Evolutionary conservation across 2,329 filamentous ascomycete species (phyloP).

Genomic region (Septoria linicola): DNA sequence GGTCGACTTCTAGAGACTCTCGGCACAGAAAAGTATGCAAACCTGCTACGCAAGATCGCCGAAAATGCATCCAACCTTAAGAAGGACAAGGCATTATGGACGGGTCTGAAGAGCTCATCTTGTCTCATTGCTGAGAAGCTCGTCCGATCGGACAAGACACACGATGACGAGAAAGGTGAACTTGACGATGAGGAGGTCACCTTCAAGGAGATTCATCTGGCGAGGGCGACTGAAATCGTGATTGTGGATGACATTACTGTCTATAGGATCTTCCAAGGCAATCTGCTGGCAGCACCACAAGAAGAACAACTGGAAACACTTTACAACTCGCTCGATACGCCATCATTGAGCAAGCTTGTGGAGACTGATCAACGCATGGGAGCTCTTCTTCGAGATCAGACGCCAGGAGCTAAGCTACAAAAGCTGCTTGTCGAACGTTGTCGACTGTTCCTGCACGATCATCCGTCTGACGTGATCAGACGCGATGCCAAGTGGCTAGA

Average conservation of each 20-base stretch:
- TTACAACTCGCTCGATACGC: conserved; percentile 77
- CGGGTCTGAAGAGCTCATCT: conserved; percentile 68
- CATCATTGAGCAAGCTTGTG: conserved; percentile 72
- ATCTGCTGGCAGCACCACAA: conserved; percentile 81
- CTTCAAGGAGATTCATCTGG: conserved; percentile 76
- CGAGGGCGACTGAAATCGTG: conserved; percentile 68
- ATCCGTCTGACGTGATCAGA: conserved; percentile 73
- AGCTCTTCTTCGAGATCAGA: conserved; percentile 63
- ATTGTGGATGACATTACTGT: conserved; percentile 86
- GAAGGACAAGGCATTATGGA: conserved; percentile 75
- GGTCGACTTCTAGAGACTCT: conserved; percentile 76
- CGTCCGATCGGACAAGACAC: conserved; percentile 57
- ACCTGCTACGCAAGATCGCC: conserved; percentile 75
- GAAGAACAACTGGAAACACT: conserved; percentile 84
- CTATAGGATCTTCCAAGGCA: conserved; percentile 82
- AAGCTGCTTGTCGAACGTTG: conserved; percentile 84
- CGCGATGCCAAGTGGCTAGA: conserved; percentile 91
- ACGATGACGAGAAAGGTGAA: conserved; percentile 40
- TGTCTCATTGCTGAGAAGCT: conserved; percentile 86
- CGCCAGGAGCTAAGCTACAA: conserved; percentile 65
- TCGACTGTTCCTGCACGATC: conserved; percentile 85
- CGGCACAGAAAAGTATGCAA: conserved; percentile 82
- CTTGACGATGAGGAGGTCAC: conserved; percentile 48
- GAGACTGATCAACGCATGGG: conserved; percentile 76
- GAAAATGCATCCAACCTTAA: conserved; percentile 69